Evolutionary conservation across 257 asterid species (phyloP).

Genomic region (Solanum commersonii): DNA sequence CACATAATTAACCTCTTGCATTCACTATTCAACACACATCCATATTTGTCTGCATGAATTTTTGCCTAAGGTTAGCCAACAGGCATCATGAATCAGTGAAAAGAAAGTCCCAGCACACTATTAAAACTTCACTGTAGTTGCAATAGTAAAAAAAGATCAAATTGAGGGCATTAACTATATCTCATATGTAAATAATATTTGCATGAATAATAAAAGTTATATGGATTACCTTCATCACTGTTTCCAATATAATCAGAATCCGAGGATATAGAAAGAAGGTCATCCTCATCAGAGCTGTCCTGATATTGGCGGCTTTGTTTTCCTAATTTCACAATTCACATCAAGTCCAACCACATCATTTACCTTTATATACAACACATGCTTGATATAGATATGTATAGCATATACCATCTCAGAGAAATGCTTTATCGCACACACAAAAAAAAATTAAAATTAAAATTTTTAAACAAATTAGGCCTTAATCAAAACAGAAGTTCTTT

Average conservation of each 20-base stretch:
- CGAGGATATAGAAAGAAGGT: background rate
- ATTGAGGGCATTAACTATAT: background rate
- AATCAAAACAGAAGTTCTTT: background rate
- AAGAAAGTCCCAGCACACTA: background rate
- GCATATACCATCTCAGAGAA: background rate
- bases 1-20: background rate
- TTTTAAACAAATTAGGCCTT: background rate
- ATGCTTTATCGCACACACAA: background rate
- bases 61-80: background rate
- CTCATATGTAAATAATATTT: background rate
- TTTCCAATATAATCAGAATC: constrained; percentile 1
- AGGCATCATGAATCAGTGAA: background rate
- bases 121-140: background rate
- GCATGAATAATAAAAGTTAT: background rate
- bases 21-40: background rate
- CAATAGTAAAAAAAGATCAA: background rate
- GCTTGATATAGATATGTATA: background rate
- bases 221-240: constrained; percentile 7
- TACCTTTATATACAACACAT: background rate
- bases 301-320: background rate
- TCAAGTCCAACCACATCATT: background rate
- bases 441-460: background rate
- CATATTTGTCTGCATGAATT: background rate
- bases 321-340: background rate
- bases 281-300: constrained; percentile 9